Conservation (phyloP, 1,284 basidiomycete genomes). For the Microbotryum violaceum region DNA sequence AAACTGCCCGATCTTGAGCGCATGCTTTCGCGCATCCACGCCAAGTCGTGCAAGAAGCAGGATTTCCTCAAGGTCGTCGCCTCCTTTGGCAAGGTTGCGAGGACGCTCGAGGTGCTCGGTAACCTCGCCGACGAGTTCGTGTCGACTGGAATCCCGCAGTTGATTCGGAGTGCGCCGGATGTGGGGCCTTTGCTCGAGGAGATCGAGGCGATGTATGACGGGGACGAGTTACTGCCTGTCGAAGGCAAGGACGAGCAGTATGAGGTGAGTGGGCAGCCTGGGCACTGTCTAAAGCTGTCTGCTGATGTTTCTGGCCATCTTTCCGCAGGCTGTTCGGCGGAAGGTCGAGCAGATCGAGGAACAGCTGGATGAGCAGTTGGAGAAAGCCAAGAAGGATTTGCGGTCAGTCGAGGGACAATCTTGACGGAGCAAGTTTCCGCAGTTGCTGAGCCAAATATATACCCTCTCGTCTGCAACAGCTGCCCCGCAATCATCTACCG, state of each 20-base stretch:
- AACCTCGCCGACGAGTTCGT: slow-evolving; percentile 60
- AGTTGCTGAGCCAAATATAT: neutral
- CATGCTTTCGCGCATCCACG: slow-evolving; percentile 85
- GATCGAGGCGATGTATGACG: slow-evolving; percentile 63
- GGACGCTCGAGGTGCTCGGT: slow-evolving; percentile 57
- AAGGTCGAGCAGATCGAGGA: slow-evolving; percentile 63
- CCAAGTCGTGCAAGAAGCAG: slow-evolving; percentile 72
- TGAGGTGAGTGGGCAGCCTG: slow-evolving; percentile 45
- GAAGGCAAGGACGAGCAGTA: slow-evolving; percentile 76
- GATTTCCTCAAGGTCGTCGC: slow-evolving; percentile 76
- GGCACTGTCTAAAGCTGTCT: neutral
- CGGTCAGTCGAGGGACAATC: slow-evolving; percentile 44
- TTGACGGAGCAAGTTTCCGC: no score
- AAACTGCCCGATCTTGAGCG: slow-evolving; percentile 87
- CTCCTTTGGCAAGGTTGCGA: slow-evolving; percentile 64
- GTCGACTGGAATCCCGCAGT: slow-evolving; percentile 62
- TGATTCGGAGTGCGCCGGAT: slow-evolving; percentile 75
- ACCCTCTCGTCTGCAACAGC: slow-evolving; percentile 7
- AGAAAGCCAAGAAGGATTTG: slow-evolving; percentile 54
- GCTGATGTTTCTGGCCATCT: neutral
- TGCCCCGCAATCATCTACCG: slow-evolving; percentile 5
- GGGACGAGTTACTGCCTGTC: slow-evolving; percentile 60
- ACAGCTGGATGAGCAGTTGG: slow-evolving; percentile 59
- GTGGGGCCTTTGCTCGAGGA: slow-evolving; percentile 55
- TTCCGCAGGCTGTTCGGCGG: slow-evolving; percentile 49